Base-by-base conservation (phyloP, 139 green algal genomes). In the Tetradesmus lagerheimii region DNA sequence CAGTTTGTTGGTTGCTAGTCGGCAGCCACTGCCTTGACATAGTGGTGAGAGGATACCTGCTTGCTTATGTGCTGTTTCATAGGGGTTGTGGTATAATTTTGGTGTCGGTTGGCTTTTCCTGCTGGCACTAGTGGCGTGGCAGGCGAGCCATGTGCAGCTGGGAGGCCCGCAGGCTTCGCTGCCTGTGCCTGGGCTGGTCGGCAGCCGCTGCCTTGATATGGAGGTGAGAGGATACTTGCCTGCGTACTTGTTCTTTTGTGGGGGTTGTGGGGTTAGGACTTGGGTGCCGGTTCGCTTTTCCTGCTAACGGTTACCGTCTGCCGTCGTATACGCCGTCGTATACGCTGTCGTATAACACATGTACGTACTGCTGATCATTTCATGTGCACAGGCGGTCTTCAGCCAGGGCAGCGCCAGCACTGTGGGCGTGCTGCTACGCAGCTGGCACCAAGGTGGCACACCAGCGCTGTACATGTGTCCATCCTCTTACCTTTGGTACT, bases 401-500 rank as follows among this genome's bases (percentile, higher is more conserved):
- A 41, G 80, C 35, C 79, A 75, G 37, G 90, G 90, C 47, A 80
- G 16, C 11, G 85, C 85, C 31, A 62, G 50, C 85, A 88, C 81
- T 20, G 80, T 84, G 34, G 91, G 93, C 8, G 35, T 95, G n/a
- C 89, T 98, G 88, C 87, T 98, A 5, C 87, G 57, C 41, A 94
- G 91, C 15, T 97, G 96, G 95, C 83, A 94, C 31, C 92, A 93
- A 4, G 95, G 91, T 25, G 93, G 91, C 4, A 94, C 97, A 0
- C 94, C 95, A 11, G 88, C 98, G 37, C 86, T 98, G 16, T 97
- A 95, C 90, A 88, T 96, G 87, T 99, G 95, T 37, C 4, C 66
- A 35, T 8, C 66, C 5, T 34, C 8, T 37, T 4, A 34, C 66
- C 27, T 37, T n/a, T n/a, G n/a, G n/a, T n/a, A n/a, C n/a, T n/a